A percentile compares a stretch with the other conserved stretches of the same genome.
These are phyloP conservation scores for Seminavis robusta DNA, from an alignment of 108 stramenopile species.

Conservation along the genomic window DNA sequence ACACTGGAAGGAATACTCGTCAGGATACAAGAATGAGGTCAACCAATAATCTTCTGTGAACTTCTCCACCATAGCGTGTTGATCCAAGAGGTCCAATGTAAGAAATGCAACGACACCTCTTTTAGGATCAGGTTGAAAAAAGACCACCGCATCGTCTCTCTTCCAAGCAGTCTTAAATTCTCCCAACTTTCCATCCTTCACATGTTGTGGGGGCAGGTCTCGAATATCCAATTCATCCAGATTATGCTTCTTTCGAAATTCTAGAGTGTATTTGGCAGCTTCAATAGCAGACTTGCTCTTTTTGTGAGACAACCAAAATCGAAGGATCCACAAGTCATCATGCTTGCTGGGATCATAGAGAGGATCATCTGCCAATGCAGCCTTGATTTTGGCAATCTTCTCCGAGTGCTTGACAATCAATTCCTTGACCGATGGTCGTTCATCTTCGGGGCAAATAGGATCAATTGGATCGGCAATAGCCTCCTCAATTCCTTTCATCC, in stretches of 20 bases:
- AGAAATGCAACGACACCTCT: slow-evolving; percentile 13
- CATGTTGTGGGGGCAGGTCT: neutral
- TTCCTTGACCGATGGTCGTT: slow-evolving; percentile 15
- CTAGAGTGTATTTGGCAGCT: slow-evolving; percentile 12
- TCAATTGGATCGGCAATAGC: too few relatives aligned
- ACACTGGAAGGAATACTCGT: slow-evolving; percentile 17
- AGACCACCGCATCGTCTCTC: neutral
- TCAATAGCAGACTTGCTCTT: slow-evolving; percentile 13
- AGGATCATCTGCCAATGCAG: slow-evolving; percentile 4
- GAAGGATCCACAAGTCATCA: too few relatives aligned
- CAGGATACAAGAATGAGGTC: neutral
- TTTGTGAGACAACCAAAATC: too few relatives aligned
- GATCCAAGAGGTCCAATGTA: neutral
- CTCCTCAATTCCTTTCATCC: too few relatives aligned
- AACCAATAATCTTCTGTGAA: neutral
- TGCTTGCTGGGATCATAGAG: slow-evolving; percentile 7
- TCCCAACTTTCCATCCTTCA: neutral
- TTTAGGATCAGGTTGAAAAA: slow-evolving; percentile 6
- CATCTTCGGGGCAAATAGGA: too few relatives aligned
- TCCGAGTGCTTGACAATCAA: slow-evolving; percentile 8
- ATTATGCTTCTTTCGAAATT: slow-evolving; percentile 14
- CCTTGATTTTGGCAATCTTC: too few relatives aligned
- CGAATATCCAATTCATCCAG: too few relatives aligned
- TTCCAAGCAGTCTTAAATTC: neutral
- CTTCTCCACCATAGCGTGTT: slow-evolving; percentile 5